Percentiles rank a stretch among this genome's conserved stretches.
phyloP scores from a whole-genome alignment of 352 stramenopile genomes.

The Aphanomyces invadans region DNA sequence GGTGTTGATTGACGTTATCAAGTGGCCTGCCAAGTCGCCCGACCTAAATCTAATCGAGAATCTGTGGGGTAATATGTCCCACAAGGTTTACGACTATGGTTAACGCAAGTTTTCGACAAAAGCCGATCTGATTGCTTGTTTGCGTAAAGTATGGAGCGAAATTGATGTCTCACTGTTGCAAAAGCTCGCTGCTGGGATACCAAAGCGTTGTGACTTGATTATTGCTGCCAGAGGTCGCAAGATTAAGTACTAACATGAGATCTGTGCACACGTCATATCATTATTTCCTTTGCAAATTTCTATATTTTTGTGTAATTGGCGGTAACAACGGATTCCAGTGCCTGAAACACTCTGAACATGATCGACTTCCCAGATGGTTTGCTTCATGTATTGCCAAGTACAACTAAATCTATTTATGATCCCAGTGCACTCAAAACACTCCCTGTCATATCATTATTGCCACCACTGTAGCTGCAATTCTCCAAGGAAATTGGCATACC shows the following conservation, averaged over 20 bases:
- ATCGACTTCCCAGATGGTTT: not conserved
- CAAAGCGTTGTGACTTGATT: not conserved
- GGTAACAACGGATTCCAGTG: not conserved
- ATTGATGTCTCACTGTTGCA: conserved; percentile 2
- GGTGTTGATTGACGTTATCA: not conserved
- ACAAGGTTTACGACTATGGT: conserved; percentile 21
- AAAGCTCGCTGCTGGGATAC: not conserved
- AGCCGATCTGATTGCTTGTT: not conserved
- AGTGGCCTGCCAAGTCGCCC: conserved; percentile 11
- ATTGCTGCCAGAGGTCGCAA: not conserved
- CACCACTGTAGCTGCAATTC: no score
- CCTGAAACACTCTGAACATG: not conserved
- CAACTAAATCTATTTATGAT: not conserved
- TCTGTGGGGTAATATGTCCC: conserved; percentile 23
- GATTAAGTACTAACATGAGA: not conserved
- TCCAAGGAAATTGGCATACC: no score
- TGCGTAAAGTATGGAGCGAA: conserved; percentile 6
- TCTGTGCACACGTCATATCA: not conserved
- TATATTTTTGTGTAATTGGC: not conserved
- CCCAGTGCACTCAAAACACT: not conserved
- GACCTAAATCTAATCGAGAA: conserved; percentile 25
- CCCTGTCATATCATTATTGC: not conserved
- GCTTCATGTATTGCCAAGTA: not conserved
- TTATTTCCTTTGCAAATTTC: not conserved
- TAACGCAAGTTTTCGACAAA: not conserved